A percentile compares a stretch with the other conserved stretches of the same genome.
Conservation (phyloP, 345 rosid species). For the Toxicodendron radicans region DNA sequence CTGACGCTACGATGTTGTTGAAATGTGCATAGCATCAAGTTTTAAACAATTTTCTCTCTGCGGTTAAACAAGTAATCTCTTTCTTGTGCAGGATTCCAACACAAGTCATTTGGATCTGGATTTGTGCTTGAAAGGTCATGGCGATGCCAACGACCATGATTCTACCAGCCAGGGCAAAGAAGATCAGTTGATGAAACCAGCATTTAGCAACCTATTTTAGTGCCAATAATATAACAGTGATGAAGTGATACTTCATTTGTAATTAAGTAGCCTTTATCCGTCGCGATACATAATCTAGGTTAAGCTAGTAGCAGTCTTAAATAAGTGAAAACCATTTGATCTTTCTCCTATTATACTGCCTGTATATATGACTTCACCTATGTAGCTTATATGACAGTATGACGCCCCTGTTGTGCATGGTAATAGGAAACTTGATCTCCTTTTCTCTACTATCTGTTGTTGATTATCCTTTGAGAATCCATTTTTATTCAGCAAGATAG, state of each 20-base stretch:
- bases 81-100: conserved; percentile 48
- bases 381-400: neutral
- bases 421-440: neutral
- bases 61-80: neutral
- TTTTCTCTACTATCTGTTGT: neutral
- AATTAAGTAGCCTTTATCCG: conserved; percentile 14
- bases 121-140: conserved; percentile 52
- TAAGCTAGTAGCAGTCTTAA: neutral
- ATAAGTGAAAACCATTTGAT: neutral
- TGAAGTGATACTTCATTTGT: conserved; percentile 7
- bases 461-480: too few species aligned
- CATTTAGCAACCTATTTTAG: neutral
- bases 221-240: neutral
- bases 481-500: too few species aligned
- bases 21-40: neutral
- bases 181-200: conserved; percentile 12
- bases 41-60: neutral
- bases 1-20: too few species aligned
- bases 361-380: neutral
- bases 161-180: conserved; percentile 31
- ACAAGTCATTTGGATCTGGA: conserved; percentile 50
- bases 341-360: neutral
- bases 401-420: neutral
- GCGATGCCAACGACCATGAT: conserved; percentile 22
- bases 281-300: conserved; percentile 1